Conservation (phyloP, 768 basidiomycete genomes). For the Lactarius sanguifluus region DNA sequence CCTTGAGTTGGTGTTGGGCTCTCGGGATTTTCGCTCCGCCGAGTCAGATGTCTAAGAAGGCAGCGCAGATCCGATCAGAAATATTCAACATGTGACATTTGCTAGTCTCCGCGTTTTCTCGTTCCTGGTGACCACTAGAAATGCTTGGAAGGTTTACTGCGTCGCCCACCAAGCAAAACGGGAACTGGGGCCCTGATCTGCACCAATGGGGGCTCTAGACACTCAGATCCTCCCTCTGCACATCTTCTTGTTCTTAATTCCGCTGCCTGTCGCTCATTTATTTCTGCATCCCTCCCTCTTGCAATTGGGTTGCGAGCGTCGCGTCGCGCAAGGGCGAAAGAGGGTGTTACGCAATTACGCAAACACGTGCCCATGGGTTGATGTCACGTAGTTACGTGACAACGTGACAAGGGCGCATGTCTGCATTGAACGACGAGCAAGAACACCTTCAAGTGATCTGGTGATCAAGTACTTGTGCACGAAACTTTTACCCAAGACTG, state of each 20-base stretch:
- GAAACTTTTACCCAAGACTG: conserved; percentile 17
- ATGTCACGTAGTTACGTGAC: conserved; percentile 28
- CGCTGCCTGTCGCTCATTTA: conserved; percentile 13
- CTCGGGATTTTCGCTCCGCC: conserved; percentile 16
- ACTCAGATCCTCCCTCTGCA: not conserved
- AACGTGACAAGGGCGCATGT: conserved; percentile 24
- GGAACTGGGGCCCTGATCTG: not conserved
- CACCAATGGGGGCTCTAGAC: not conserved
- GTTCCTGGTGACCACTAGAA: not conserved
- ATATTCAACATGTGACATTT: not conserved
- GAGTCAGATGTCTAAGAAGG: conserved; percentile 17
- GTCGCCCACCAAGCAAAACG: not conserved
- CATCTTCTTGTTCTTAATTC: not conserved
- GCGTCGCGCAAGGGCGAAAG: not conserved
- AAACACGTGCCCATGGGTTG: conserved; percentile 20
- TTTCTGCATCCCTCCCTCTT: not conserved
- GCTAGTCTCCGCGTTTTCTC: conserved; percentile 6
- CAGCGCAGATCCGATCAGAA: conserved; percentile 23
- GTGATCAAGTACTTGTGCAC: conserved; percentile 19
- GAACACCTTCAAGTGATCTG: conserved; percentile 23
- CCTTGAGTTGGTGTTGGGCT: conserved; percentile 1
- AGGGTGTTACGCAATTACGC: not conserved
- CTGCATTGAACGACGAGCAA: conserved; percentile 26
- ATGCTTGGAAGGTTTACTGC: not conserved
- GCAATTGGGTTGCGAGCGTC: not conserved